Percentiles rank a stretch among this genome's conserved stretches.
Conservation (phyloP, 495 filamentous ascomycete species). For the Friedmanniomyces endolithicus region DNA sequence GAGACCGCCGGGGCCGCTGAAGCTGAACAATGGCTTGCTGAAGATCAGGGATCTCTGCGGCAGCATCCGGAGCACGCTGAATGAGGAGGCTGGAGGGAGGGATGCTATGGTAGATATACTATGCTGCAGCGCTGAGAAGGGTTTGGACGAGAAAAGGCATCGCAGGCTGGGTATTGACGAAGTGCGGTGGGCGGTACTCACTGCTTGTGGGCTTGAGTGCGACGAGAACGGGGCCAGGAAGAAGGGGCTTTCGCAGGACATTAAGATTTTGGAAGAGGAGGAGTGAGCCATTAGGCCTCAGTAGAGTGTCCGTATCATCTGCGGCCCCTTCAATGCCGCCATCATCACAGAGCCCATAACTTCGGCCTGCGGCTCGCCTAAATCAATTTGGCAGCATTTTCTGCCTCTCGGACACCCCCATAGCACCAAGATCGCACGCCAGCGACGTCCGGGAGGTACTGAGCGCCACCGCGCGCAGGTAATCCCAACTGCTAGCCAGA, state of each 20-base stretch:
- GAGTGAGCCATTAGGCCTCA: background rate
- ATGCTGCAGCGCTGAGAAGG: slow-evolving; percentile 22
- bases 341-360: too few relatives aligned
- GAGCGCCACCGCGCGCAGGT: slow-evolving; percentile 33
- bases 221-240: slow-evolving; percentile 12
- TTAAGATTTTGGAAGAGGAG: slow-evolving; percentile 12
- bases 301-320: background rate
- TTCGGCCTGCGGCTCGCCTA: slow-evolving; percentile 36
- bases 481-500: too few relatives aligned
- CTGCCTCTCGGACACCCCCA: slow-evolving; percentile 46
- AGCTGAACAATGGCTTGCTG: slow-evolving; percentile 3
- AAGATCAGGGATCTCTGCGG: slow-evolving; percentile 11
- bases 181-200: slow-evolving; percentile 26
- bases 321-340: too few relatives aligned
- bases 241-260: slow-evolving; percentile 3
- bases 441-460: slow-evolving; percentile 39
- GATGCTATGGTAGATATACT: slow-evolving; percentile 17
- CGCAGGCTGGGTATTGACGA: slow-evolving; percentile 25
- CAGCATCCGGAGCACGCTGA: slow-evolving; percentile 13
- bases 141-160: slow-evolving; percentile 10
- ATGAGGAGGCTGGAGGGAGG: slow-evolving; percentile 14
- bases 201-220: slow-evolving; percentile 26
- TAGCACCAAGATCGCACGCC: slow-evolving; percentile 52
- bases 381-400: slow-evolving; percentile 50
- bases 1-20: slow-evolving; percentile 6